Evolutionary conservation across 805 yeast species (phyloP).

Genomic region (Candida yuanshanica): DNA sequence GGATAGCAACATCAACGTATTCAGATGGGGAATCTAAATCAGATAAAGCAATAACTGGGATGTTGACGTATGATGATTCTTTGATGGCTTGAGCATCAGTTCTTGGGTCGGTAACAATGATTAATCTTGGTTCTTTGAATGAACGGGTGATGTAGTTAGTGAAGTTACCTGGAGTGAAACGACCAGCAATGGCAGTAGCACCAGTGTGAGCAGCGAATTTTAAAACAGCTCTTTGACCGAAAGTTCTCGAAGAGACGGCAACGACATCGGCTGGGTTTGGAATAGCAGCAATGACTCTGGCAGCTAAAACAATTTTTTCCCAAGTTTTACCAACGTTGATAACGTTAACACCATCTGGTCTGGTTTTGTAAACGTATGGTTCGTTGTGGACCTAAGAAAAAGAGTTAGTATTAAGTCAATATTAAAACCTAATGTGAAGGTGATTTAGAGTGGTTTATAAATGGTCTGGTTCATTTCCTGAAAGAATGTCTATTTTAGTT

Average conservation of each 20-base stretch:
- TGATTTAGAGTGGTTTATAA: too few species aligned
- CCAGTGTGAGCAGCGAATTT: constrained; percentile 99
- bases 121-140: constrained; percentile 99
- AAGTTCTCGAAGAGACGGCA: constrained; percentile 98
- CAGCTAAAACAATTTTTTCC: constrained; percentile 99
- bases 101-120: constrained; percentile 99
- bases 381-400: constrained; percentile 81
- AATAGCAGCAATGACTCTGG: constrained; percentile 98
- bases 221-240: constrained; percentile 99
- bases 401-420: constrained; percentile 14
- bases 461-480: too few species aligned
- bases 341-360: constrained; percentile 99
- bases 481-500: too few species aligned
- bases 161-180: constrained; percentile 99
- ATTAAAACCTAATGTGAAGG: not conserved
- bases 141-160: constrained; percentile 99
- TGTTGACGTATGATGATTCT: constrained; percentile 99
- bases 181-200: constrained; percentile 99
- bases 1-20: constrained; percentile 99
- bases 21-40: constrained; percentile 99
- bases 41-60: constrained; percentile 98
- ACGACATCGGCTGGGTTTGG: constrained; percentile 98
- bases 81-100: constrained; percentile 99
- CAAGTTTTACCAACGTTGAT: constrained; percentile 99
- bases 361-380: constrained; percentile 94